Conservation (phyloP, 164 flowering plant genomes). For the Saururus chinensis region DNA sequence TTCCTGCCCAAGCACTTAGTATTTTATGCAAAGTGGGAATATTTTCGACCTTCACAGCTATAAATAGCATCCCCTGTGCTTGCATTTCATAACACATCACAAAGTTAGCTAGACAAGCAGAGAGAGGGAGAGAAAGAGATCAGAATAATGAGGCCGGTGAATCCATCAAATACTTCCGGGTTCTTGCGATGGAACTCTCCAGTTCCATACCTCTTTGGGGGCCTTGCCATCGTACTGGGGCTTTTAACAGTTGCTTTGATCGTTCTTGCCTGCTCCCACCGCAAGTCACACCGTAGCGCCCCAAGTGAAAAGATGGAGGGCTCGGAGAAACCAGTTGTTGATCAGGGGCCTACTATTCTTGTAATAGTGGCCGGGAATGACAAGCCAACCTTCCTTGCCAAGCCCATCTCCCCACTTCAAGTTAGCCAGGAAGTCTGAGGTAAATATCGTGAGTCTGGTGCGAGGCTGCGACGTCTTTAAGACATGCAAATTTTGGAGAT, state of each 20-base stretch:
- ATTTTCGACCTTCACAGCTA: background rate
- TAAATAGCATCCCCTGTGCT: background rate
- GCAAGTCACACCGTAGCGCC: slow-evolving; percentile 8
- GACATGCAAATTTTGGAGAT: background rate
- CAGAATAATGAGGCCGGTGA: slow-evolving; percentile 14
- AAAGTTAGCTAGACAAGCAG: background rate
- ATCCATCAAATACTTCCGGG: background rate
- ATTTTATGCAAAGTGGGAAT: background rate
- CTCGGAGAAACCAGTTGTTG: slow-evolving; percentile 6
- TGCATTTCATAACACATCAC: background rate
- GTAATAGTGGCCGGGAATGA: slow-evolving; percentile 52
- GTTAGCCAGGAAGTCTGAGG: background rate
- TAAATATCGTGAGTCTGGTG: too few relatives aligned
- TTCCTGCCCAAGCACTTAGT: background rate
- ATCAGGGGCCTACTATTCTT: slow-evolving; percentile 26
- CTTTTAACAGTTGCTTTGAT: slow-evolving; percentile 34
- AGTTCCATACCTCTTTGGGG: slow-evolving; percentile 28
- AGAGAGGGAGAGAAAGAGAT: background rate
- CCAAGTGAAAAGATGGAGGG: slow-evolving; percentile 1
- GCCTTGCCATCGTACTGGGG: slow-evolving; percentile 16
- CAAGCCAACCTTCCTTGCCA: slow-evolving; percentile 33
- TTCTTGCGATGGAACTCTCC: slow-evolving; percentile 32
- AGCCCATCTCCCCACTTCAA: slow-evolving; percentile 12
- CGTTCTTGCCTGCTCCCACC: slow-evolving; percentile 30
- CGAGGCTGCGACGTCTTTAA: too few relatives aligned